phyloP scores from a whole-genome alignment of 1,284 basidiomycete genomes.

The Puccinia horiana region DNA sequence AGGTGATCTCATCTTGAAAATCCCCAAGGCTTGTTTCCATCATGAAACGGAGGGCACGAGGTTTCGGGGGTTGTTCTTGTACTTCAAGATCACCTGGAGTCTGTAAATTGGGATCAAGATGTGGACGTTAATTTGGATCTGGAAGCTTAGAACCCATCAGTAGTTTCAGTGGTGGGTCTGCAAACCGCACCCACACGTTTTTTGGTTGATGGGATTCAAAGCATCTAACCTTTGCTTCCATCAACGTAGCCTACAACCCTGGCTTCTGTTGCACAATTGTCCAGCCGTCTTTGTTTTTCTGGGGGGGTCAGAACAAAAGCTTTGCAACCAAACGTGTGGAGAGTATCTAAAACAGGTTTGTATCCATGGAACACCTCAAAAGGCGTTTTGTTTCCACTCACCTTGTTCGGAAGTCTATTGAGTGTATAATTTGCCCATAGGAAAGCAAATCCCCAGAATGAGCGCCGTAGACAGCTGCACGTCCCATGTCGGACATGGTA shows the following conservation, averaged over 20 bases:
- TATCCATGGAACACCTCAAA: not conserved
- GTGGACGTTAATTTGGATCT: no score
- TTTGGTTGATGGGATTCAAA: not conserved
- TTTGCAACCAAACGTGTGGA: no score
- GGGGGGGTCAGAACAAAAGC: no score
- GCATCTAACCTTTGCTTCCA: constrained; percentile 10
- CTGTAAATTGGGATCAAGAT: not conserved
- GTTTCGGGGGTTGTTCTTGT: not conserved
- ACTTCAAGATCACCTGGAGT: not conserved
- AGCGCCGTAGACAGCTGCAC: not conserved
- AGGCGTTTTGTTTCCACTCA: not conserved
- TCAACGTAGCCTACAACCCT: constrained; percentile 7
- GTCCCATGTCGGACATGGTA: not conserved
- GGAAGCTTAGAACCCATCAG: no score
- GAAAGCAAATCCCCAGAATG: constrained; percentile 18
- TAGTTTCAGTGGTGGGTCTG: not conserved
- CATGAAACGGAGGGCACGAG: not conserved
- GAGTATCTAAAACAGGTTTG: no score
- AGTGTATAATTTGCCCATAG: not conserved
- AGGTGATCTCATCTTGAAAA: not conserved
- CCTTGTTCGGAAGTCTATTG: not conserved
- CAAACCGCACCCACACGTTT: not conserved
- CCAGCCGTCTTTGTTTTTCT: not conserved
- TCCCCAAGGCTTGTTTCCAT: not conserved
- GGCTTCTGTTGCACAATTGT: not conserved